phyloP scores from a whole-genome alignment of 2,329 filamentous ascomycete genomes.

The Monosporascus cannonballus region DNA sequence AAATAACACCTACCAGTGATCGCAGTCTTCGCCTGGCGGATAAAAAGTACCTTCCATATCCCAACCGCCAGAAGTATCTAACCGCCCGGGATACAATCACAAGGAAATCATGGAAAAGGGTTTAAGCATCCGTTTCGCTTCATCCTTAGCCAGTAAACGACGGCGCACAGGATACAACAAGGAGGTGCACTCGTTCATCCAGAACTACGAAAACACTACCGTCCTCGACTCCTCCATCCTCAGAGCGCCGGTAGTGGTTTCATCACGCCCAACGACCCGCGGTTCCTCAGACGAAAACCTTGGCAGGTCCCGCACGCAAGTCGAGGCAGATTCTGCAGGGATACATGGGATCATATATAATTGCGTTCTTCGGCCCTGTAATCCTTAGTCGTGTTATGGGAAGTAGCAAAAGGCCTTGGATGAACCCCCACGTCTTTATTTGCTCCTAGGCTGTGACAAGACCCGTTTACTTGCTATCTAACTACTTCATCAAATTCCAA shows the following conservation, averaged over 20 bases:
- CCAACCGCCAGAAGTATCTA: conserved; percentile 61
- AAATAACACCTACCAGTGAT: conserved; percentile 32
- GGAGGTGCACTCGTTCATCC: conserved; percentile 63
- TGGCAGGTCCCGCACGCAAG: no score
- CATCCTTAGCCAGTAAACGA: not conserved
- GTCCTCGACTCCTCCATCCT: conserved; percentile 69
- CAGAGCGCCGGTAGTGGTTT: conserved; percentile 74
- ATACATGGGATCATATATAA: no score
- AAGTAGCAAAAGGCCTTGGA: no score
- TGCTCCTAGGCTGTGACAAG: no score
- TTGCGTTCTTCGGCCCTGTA: no score
- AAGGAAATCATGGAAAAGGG: conserved; percentile 73
- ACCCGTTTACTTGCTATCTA: no score
- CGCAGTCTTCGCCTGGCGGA: conserved; percentile 67
- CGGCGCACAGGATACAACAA: conserved; percentile 55
- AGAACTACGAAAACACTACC: conserved; percentile 68
- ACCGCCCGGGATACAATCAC: conserved; percentile 58
- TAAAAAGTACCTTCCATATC: conserved; percentile 70
- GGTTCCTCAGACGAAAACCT: conserved; percentile 48
- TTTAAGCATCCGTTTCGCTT: conserved; percentile 10
- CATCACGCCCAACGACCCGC: conserved; percentile 69
- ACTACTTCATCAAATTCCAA: no score
- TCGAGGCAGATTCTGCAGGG: no score
- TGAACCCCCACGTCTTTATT: no score
- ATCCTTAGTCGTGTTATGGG: no score